These are phyloP conservation scores for Fusarium zealandicum DNA, from an alignment of 2,329 filamentous ascomycete genomes.

Conservation along the genomic window DNA sequence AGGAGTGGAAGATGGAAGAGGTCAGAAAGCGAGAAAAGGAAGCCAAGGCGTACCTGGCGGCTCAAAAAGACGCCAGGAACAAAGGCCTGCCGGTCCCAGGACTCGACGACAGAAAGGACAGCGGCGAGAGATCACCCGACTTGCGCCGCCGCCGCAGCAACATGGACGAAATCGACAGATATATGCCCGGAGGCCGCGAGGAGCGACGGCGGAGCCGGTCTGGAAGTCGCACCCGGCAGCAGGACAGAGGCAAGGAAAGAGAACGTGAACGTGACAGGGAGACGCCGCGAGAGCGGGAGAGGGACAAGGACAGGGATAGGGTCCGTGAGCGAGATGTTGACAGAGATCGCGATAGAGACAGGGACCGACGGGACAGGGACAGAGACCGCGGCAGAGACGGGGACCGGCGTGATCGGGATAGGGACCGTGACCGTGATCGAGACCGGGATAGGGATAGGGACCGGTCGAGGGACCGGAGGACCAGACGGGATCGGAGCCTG, in stretches of 20 bases:
- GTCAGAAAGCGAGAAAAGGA: conserved; percentile 69
- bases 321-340: conserved; percentile 27
- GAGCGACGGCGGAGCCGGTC: conserved; percentile 49
- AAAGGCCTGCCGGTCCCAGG: too few species aligned
- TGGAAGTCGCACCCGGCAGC: conserved; percentile 46
- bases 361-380: conserved; percentile 5
- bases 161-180: conserved; percentile 52
- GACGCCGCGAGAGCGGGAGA: conserved; percentile 42
- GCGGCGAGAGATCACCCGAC: conserved; percentile 49
- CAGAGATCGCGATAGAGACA: conserved; percentile 23
- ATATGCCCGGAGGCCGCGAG: conserved; percentile 55
- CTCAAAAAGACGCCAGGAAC: too few species aligned
- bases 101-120: not conserved
- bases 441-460: conserved; percentile 34
- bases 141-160: conserved; percentile 40
- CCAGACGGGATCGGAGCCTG: conserved; percentile 19
- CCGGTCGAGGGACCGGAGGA: conserved; percentile 34
- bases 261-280: conserved; percentile 43
- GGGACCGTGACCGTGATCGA: conserved; percentile 37
- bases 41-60: conserved; percentile 68
- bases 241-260: conserved; percentile 43
- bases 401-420: conserved; percentile 33
- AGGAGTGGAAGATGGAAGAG: conserved; percentile 67
- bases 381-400: conserved; percentile 29
- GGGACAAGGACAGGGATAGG: conserved; percentile 33